Conservation (phyloP, 345 rosid genomes). For the Syzygium oleosum region DNA sequence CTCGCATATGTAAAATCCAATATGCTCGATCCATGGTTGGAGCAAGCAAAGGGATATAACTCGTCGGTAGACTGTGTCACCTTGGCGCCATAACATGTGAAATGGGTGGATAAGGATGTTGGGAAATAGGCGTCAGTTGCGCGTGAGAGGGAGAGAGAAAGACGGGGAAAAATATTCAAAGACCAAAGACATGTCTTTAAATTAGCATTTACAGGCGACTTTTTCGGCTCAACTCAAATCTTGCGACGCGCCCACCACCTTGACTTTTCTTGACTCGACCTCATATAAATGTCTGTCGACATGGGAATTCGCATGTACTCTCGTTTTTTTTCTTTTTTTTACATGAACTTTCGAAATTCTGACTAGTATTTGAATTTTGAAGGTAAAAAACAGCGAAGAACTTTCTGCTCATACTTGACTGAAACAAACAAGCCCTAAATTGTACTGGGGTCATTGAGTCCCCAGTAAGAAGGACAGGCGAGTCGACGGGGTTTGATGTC, state of each 20-base stretch:
- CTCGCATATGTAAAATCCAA: not conserved
- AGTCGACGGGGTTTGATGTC: not conserved
- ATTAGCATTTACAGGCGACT: not conserved
- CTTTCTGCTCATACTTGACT: not conserved
- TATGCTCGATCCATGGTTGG: not conserved
- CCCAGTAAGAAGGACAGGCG: not conserved
- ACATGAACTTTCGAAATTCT: not conserved
- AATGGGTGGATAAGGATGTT: too few relatives aligned
- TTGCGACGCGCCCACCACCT: not conserved
- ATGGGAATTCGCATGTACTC: not conserved
- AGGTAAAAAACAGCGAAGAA: not conserved
- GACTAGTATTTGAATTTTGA: not conserved
- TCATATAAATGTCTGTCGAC: not conserved
- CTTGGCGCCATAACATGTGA: too few relatives aligned
- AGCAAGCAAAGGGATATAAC: too few relatives aligned
- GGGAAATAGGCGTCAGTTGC: not conserved
- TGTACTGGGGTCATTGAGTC: not conserved
- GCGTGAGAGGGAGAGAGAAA: too few relatives aligned
- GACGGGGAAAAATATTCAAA: too few relatives aligned
- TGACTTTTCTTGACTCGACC: not conserved
- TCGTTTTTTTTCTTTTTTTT: not conserved
- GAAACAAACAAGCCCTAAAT: not conserved
- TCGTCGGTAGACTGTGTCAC: too few relatives aligned
- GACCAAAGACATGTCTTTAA: not conserved
- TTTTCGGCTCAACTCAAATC: not conserved